A percentile compares a stretch with the other conserved stretches of the same genome.
Conservation (phyloP, 176 grass and related monocot species). For the Ananas comosus region DNA sequence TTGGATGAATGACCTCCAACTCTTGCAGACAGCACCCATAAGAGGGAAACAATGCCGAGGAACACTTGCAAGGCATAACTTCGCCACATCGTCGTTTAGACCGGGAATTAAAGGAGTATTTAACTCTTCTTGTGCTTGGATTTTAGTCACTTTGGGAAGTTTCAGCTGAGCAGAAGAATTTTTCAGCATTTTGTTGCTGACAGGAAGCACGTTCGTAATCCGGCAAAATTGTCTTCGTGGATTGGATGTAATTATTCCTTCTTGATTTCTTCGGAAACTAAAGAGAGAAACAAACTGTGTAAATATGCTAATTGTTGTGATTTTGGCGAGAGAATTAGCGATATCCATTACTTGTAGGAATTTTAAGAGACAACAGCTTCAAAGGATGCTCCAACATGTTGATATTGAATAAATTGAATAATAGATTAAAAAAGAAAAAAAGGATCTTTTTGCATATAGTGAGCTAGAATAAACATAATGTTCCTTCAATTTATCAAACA, state of each 20-base stretch:
- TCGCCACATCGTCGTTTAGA: conserved; percentile 61
- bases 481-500: too few species aligned
- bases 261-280: conserved; percentile 13
- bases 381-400: conserved; percentile 48
- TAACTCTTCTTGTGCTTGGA: conserved; percentile 16
- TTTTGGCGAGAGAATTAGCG: conserved; percentile 38
- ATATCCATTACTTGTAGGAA: conserved; percentile 41
- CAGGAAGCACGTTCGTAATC: conserved; percentile 6
- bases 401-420: conserved; percentile 2
- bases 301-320: conserved; percentile 7
- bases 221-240: background rate
- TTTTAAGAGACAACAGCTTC: conserved; percentile 60
- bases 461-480: too few species aligned
- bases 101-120: conserved; percentile 40
- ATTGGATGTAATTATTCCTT: conserved; percentile 16
- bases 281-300: conserved; percentile 13
- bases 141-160: conserved; percentile 5
- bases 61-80: conserved; percentile 50
- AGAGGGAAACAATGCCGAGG: conserved; percentile 31
- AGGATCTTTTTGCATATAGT: too few species aligned
- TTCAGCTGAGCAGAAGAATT: conserved; percentile 8
- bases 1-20: conserved; percentile 53
- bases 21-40: conserved; percentile 52
- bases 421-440: too few species aligned
- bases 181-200: background rate